Evolutionary conservation across 2,329 filamentous ascomycete genomes (phyloP).

Genomic region (Fusarium sp.): DNA sequence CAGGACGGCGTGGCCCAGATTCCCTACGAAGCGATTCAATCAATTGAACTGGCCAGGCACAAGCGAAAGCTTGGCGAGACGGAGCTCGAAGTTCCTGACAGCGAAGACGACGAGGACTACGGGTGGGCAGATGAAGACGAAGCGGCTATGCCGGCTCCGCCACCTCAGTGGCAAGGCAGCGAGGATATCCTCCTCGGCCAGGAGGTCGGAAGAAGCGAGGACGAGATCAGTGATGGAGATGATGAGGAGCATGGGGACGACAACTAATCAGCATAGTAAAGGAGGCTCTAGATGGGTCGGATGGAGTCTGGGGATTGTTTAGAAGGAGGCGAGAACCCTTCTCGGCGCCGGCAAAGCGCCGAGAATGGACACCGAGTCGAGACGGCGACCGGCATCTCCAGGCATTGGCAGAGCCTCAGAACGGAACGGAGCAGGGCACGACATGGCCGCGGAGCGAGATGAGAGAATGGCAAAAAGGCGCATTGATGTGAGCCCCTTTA

Average conservation of each 20-base stretch:
- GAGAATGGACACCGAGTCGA: constrained; percentile 41
- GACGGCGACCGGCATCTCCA: constrained; percentile 24
- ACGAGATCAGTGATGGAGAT: constrained; percentile 40
- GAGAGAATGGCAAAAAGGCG: constrained; percentile 21
- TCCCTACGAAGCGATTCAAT: constrained; percentile 55
- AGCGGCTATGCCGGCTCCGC: constrained; percentile 67
- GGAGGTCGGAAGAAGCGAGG: constrained; percentile 56
- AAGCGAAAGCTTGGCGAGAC: constrained; percentile 75
- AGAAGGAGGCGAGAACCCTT: background rate
- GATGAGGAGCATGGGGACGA: constrained; percentile 35
- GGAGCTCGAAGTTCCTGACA: constrained; percentile 70
- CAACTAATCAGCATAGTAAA: constrained; percentile 37
- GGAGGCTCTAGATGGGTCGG: constrained; percentile 33
- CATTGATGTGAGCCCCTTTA: constrained; percentile 40
- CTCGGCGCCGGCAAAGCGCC: constrained; percentile 49
- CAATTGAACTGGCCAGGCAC: constrained; percentile 51
- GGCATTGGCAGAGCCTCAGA: constrained; percentile 34
- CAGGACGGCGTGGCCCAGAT: constrained; percentile 59
- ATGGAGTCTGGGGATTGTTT: constrained; percentile 37
- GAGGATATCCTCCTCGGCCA: constrained; percentile 70
- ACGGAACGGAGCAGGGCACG: constrained; percentile 6
- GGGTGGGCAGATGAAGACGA: constrained; percentile 78
- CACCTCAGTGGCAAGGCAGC: constrained; percentile 76
- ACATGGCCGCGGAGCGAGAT: constrained; percentile 33
- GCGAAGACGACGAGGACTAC: constrained; percentile 77